Percentiles rank a stretch among this genome's conserved stretches.
phyloP scores from a whole-genome alignment of 2,329 filamentous ascomycete genomes.

The Paraphoma sp. region DNA sequence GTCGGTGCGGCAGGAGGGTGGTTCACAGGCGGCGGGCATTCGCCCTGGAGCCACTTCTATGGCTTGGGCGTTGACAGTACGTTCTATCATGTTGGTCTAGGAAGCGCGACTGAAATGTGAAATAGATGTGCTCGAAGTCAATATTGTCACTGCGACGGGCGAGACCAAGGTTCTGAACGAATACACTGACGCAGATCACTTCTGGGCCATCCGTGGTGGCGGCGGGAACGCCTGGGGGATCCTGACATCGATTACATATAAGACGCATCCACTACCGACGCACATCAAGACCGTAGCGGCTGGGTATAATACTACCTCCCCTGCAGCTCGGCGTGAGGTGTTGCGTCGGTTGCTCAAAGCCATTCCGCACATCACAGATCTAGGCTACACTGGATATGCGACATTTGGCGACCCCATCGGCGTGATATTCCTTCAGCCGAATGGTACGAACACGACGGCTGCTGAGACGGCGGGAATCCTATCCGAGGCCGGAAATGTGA shows the following conservation, averaged over 20 bases:
- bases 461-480: slow-evolving; percentile 19
- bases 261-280: slow-evolving; percentile 26
- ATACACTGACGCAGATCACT: slow-evolving; percentile 9
- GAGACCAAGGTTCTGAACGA: slow-evolving; percentile 8
- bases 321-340: slow-evolving; percentile 22
- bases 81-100: not conserved
- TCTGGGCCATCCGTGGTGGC: slow-evolving; percentile 30
- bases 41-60: slow-evolving; percentile 47
- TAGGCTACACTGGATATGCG: slow-evolving; percentile 40
- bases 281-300: slow-evolving; percentile 35
- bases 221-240: slow-evolving; percentile 24
- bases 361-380: slow-evolving; percentile 31
- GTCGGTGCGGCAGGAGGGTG: slow-evolving; percentile 29
- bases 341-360: slow-evolving; percentile 23
- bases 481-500: slow-evolving; percentile 20
- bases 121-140: slow-evolving; percentile 12
- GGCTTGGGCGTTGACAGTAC: slow-evolving; percentile 24
- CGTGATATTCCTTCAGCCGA: slow-evolving; percentile 42
- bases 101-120: slow-evolving; percentile 1
- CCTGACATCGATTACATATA: slow-evolving; percentile 20
- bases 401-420: slow-evolving; percentile 23
- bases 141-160: slow-evolving; percentile 10
- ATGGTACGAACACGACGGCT: slow-evolving; percentile 34
- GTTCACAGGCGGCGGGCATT: slow-evolving; percentile 44
- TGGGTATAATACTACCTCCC: slow-evolving; percentile 33